Conservation (phyloP, 805 yeast genomes). For the Myxozyma kluyveri region DNA sequence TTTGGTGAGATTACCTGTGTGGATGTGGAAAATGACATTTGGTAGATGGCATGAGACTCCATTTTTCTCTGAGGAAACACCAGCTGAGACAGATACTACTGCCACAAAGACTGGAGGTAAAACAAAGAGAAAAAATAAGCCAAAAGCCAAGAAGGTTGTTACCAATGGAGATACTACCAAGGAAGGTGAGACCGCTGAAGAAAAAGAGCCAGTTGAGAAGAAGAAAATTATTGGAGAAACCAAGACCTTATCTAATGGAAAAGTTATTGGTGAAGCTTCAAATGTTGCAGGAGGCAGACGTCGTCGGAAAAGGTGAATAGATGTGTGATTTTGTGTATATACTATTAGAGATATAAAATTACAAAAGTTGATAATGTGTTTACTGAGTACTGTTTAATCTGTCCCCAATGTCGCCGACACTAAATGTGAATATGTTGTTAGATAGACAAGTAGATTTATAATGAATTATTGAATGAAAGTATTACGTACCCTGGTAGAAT, state of each 20-base stretch:
- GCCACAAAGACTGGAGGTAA: slow-evolving; percentile 5
- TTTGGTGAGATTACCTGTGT: slow-evolving; percentile 32
- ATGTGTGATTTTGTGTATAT: not conserved
- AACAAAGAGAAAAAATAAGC: not conserved
- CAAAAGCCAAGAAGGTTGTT: not conserved
- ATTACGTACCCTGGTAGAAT: slow-evolving; percentile 35
- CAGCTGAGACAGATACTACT: not conserved
- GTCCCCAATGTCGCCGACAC: not conserved
- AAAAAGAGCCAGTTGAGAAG: slow-evolving; percentile 1
- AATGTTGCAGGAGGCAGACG: slow-evolving; percentile 29
- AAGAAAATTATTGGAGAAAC: not conserved
- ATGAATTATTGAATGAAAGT: not conserved
- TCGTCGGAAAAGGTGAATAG: slow-evolving; percentile 13
- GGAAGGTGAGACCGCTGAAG: slow-evolving; percentile 5
- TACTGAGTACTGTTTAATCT: not conserved
- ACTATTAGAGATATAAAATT: not conserved
- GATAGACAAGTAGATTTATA: not conserved
- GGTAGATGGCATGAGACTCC: slow-evolving; percentile 16
- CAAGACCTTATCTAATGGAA: slow-evolving; percentile 11
- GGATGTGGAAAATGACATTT: slow-evolving; percentile 25
- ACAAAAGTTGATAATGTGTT: not conserved
- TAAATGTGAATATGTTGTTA: not conserved
- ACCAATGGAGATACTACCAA: slow-evolving; percentile 6
- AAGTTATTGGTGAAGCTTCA: slow-evolving; percentile 21
- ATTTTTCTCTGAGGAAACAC: not conserved